Percentiles rank a stretch among this genome's conserved stretches.
phyloP scores from a whole-genome alignment of 768 basidiomycete genomes.

The Kwoniella sp. region DNA sequence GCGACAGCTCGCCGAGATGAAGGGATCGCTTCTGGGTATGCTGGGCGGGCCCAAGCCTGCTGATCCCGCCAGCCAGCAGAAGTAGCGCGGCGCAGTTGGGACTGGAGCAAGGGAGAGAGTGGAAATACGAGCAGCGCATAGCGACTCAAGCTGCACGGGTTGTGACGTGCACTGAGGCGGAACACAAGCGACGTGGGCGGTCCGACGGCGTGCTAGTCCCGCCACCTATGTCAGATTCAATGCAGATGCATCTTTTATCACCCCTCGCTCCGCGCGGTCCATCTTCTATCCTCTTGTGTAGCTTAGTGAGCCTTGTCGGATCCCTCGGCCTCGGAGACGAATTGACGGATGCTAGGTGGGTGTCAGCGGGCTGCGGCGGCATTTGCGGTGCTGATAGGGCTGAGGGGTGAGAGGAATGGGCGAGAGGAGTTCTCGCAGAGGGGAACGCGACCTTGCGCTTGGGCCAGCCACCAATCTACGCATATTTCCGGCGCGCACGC shows the following conservation, averaged over 20 bases:
- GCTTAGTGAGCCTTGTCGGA: slow-evolving; percentile 27
- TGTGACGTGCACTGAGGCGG: no score
- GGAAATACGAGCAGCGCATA: no score
- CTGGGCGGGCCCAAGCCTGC: slow-evolving; percentile 27
- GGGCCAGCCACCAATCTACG: no score
- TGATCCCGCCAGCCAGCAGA: neutral
- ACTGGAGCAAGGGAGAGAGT: neutral
- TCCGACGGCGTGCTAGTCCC: neutral
- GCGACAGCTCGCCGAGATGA: slow-evolving; percentile 49
- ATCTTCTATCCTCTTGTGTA: neutral
- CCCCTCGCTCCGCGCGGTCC: neutral
- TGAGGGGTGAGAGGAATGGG: no score
- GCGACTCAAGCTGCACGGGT: no score
- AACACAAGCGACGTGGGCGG: neutral
- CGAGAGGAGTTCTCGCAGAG: no score
- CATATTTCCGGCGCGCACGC: no score
- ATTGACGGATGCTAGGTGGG: slow-evolving; percentile 48
- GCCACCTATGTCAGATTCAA: neutral
- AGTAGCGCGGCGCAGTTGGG: neutral
- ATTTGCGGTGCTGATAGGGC: no score
- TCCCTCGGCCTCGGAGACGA: slow-evolving; percentile 49
- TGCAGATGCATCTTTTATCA: slow-evolving; percentile 17
- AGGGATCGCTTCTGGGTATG: slow-evolving; percentile 42
- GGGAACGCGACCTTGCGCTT: no score
- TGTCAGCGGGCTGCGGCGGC: no score